These are phyloP conservation scores for Metschnikowia vanudenii DNA, from an alignment of 805 yeast genomes.

Conservation along the genomic window DNA sequence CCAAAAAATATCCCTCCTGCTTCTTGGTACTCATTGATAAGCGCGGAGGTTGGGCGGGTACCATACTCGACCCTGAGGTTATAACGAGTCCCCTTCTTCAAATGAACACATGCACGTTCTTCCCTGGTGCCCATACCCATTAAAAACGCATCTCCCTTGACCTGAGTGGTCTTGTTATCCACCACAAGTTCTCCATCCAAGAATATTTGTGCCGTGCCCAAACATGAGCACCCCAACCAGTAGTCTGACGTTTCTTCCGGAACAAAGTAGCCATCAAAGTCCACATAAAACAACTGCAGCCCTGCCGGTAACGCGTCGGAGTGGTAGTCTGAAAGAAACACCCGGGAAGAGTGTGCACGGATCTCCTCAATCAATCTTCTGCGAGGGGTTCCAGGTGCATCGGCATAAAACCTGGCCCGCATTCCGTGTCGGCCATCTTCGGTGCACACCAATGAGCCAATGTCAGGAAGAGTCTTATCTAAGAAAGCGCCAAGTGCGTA, in stretches of 20 bases:
- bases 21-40: constrained; percentile 17
- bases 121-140: constrained; percentile 54
- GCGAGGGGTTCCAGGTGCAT: constrained; percentile 25
- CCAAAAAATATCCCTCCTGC: constrained; percentile 32
- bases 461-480: constrained; percentile 33
- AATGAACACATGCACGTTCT: constrained; percentile 35
- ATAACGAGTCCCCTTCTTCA: constrained; percentile 47
- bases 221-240: constrained; percentile 50
- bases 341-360: constrained; percentile 15
- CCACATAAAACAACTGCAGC: constrained; percentile 40
- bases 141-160: constrained; percentile 49
- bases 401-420: constrained; percentile 26
- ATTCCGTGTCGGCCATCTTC: constrained; percentile 29
- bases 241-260: constrained; percentile 51
- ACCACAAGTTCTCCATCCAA: constrained; percentile 52
- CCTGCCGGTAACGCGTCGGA: constrained; percentile 10
- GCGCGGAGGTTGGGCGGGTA: constrained; percentile 40
- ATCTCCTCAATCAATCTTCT: constrained; percentile 28
- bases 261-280: constrained; percentile 41
- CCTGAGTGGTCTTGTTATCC: constrained; percentile 56
- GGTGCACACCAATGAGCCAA: constrained; percentile 22
- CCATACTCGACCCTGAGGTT: constrained; percentile 51
- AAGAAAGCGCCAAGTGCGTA: constrained; percentile 35
- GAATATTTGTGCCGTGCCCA: constrained; percentile 56
- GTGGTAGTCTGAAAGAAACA: constrained; percentile 23